Evolutionary conservation across 2,329 filamentous ascomycete species (phyloP), one percentile per base, ranked within the genome.

Genomic region (Cladorrhinum sp.): DNA sequence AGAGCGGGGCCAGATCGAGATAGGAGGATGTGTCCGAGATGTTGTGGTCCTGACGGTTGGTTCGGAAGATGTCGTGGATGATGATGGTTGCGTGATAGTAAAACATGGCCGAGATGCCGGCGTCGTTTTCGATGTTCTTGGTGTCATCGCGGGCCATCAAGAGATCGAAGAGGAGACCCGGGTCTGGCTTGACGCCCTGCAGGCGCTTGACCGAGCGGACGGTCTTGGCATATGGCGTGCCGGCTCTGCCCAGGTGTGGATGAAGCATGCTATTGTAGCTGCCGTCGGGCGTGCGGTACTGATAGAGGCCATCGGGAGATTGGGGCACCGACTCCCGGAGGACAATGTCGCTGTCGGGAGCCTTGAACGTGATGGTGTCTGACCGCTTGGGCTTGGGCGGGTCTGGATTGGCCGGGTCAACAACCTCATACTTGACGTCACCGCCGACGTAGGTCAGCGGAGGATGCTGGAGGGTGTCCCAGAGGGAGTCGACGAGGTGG

Each of bases 31-130:
- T 90, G 64, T 85, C 77, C 0, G 85, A 88, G 59, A 82, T 84
- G 59, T 83, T 84, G 68, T 79, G 81, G 71, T 92, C 86, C 4
- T 76, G 76, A 24, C 85, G 83, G 66, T 83, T 84, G 1, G 87
- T 90, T 39, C 84, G 80, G 73, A 90, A 90, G 55, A 87, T 73
- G 73, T 79, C 79, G 65, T 84, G 82, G 56, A 83, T 85, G 62
- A 86, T 84, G 68, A 93, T 88, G 6, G 87, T 85, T 0, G 89
- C 90, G 49, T 90, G 77, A 65, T 92, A 91, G 72, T 91, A 91
- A 16, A 93, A 76, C 75, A 91, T 85, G 67, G 86, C 88, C 0
- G 88, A 92, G 46, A 92, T 86, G n/a, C 85, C 82, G 55, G 88
- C 88, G 0, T 87, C 86, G 70, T 91, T 89, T 58, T 85, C 78